These are phyloP conservation scores for Podila minutissima DNA, from an alignment of 192 early-diverging fungal genomes.

Conservation along the genomic window DNA sequence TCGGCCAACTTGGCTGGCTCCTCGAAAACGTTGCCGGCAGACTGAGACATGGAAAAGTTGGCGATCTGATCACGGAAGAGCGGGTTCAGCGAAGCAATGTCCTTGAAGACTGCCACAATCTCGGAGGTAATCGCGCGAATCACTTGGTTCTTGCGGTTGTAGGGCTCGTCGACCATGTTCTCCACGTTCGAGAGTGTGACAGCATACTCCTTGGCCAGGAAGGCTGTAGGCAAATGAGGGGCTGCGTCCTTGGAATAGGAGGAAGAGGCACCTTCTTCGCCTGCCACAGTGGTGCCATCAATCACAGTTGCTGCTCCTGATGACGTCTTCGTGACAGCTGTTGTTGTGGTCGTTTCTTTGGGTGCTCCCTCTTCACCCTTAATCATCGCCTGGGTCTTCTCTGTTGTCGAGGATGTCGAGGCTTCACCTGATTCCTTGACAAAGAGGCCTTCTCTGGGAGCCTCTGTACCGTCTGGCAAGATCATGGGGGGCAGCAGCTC, in stretches of 20 bases:
- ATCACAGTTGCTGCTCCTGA: slow-evolving; percentile 13
- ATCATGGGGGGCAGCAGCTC: slow-evolving; percentile 64
- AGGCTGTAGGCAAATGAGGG: slow-evolving; percentile 42
- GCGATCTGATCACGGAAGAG: slow-evolving; percentile 99
- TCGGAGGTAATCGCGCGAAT: slow-evolving; percentile 94
- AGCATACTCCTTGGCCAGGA: slow-evolving; percentile 71
- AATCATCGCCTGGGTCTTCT: slow-evolving; percentile 17
- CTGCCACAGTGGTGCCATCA: slow-evolving; percentile 24
- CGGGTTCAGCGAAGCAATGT: slow-evolving; percentile 94
- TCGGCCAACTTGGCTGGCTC: slow-evolving; percentile 96
- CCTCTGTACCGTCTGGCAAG: slow-evolving; percentile 41
- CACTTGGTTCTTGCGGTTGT: slow-evolving; percentile 84
- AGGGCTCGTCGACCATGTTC: slow-evolving; percentile 86
- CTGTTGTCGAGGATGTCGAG: background rate
- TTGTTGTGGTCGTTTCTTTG: slow-evolving; percentile 4
- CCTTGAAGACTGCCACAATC: slow-evolving; percentile 96
- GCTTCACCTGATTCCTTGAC: slow-evolving; percentile 35
- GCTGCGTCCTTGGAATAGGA: slow-evolving; percentile 9
- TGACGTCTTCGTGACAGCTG: background rate
- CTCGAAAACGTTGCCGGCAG: slow-evolving; percentile 94
- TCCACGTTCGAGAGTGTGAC: slow-evolving; percentile 92
- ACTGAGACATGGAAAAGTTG: slow-evolving; percentile 94
- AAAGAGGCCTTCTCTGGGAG: slow-evolving; percentile 34
- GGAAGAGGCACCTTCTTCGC: background rate
- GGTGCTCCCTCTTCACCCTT: slow-evolving; percentile 21